Evolutionary conservation across 169 alveolate species (phyloP).

Genomic region (Plasmodium adleri): DNA sequence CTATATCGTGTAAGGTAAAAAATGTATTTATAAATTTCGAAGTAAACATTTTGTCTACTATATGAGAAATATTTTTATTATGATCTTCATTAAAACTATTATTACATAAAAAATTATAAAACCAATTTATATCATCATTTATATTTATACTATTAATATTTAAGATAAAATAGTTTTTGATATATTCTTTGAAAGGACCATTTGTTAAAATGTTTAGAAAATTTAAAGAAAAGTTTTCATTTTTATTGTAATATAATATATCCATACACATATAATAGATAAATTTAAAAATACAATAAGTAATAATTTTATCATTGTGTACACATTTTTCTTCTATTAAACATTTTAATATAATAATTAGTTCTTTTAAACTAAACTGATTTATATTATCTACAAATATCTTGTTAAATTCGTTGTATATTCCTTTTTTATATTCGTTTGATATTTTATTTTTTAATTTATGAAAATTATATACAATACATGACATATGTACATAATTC

Average conservation of each 20-base stretch:
- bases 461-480: conserved; percentile 48
- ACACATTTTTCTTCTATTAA: conserved; percentile 30
- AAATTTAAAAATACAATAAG: conserved; percentile 35
- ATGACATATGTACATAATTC: conserved; percentile 64
- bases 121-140: conserved; percentile 22
- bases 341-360: conserved; percentile 69
- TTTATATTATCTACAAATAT: conserved; percentile 32
- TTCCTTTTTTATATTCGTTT: conserved; percentile 34
- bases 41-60: background rate
- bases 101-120: conserved; percentile 16
- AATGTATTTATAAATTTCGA: conserved; percentile 15
- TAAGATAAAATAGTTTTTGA: conserved; percentile 17
- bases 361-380: conserved; percentile 39
- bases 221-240: background rate
- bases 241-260: conserved; percentile 32
- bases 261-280: conserved; percentile 45
- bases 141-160: conserved; percentile 7
- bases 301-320: conserved; percentile 33
- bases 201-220: conserved; percentile 23
- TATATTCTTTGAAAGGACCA: conserved; percentile 32
- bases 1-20: conserved; percentile 58
- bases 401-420: conserved; percentile 22
- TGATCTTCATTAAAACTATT: background rate
- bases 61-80: background rate
- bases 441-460: conserved; percentile 51